Conservation (phyloP, 129 eudicot genomes). For the Apium graveolens region DNA sequence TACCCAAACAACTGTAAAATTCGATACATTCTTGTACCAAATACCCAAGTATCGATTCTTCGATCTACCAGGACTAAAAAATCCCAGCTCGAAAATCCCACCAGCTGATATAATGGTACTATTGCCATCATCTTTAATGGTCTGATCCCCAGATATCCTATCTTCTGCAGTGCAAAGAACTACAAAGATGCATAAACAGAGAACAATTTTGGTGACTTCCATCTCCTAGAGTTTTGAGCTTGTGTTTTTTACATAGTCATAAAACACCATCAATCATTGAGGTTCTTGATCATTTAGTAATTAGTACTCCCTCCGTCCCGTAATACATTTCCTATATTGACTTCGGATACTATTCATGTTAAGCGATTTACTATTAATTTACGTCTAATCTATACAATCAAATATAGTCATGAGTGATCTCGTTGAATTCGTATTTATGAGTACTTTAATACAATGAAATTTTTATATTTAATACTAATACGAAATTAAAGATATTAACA, state of each 20-base stretch:
- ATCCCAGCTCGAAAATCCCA: slow-evolving; percentile 5
- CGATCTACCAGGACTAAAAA: neutral
- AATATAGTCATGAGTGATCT: no score
- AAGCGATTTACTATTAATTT: no score
- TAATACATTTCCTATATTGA: no score
- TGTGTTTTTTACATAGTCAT: neutral
- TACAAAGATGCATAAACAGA: neutral
- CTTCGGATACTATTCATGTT: no score
- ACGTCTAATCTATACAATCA: no score
- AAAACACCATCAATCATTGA: neutral
- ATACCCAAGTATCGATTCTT: slow-evolving; percentile 12
- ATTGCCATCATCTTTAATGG: slow-evolving; percentile 4
- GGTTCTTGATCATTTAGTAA: neutral
- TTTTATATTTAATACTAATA: no score
- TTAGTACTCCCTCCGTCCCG: no score
- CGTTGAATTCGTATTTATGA: no score
- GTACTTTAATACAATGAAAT: no score
- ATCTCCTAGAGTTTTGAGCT: neutral
- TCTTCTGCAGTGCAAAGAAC: slow-evolving; percentile 4
- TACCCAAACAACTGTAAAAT: neutral
- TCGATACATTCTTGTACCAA: neutral
- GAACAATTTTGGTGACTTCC: neutral
- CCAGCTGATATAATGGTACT: neutral
- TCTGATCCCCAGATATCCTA: neutral
- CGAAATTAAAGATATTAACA: no score